These are phyloP conservation scores for Tripterygium wilfordii DNA, from an alignment of 177 flowering plant species.

Conservation along the genomic window DNA sequence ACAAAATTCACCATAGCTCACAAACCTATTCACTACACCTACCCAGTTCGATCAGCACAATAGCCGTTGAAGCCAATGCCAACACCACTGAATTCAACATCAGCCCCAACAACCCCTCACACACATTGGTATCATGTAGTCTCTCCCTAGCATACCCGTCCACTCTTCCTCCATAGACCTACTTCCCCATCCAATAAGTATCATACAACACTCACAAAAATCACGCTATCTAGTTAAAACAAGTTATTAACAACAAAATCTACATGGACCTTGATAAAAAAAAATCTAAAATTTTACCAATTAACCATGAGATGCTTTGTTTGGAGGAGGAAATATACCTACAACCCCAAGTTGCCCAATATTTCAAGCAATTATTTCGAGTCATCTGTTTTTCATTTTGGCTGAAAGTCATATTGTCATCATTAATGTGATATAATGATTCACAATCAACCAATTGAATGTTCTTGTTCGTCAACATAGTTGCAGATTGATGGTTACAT, in stretches of 20 bases:
- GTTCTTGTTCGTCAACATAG: conserved; percentile 56
- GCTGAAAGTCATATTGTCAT: conserved; percentile 35
- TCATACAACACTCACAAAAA: conserved; percentile 67
- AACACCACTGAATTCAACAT: conserved; percentile 57
- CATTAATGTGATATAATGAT: conserved; percentile 45
- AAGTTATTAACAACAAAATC: conserved; percentile 54
- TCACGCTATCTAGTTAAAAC: conserved; percentile 77
- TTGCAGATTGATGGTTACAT: no score
- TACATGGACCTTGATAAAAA: conserved; percentile 57
- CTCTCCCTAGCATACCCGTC: conserved; percentile 4
- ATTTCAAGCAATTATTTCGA: conserved; percentile 23
- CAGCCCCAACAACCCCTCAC: conserved; percentile 54
- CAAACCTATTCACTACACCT: conserved; percentile 41
- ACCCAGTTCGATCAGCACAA: conserved; percentile 26
- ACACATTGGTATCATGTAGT: conserved; percentile 44
- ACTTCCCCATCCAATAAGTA: conserved; percentile 88
- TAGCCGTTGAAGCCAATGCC: conserved; percentile 36
- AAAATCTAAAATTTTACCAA: no score
- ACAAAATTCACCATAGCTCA: conserved; percentile 59
- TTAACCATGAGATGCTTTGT: no score
- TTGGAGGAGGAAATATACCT: no score
- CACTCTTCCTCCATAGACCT: conserved; percentile 62
- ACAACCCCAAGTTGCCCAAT: conserved; percentile 33
- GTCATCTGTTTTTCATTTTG: conserved; percentile 15
- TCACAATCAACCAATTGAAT: conserved; percentile 69